Percentiles rank a stretch among this genome's conserved stretches.
Conservation (phyloP, 1,284 basidiomycete genomes). For the Ceratobasidium theobromae region DNA sequence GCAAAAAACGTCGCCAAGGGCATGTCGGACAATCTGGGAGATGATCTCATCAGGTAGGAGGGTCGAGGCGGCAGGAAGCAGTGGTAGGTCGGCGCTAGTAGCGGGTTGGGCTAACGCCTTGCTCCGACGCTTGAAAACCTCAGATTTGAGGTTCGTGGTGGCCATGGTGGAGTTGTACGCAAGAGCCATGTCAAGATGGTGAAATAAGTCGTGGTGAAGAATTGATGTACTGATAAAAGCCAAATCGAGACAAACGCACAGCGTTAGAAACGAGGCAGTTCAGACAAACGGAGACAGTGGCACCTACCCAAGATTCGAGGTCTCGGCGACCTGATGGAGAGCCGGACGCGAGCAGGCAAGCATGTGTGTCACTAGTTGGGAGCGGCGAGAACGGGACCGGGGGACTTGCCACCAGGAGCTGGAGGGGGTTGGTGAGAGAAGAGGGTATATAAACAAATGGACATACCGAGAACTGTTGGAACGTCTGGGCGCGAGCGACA, state of each 20-base stretch:
- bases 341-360: neutral
- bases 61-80: neutral
- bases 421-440: neutral
- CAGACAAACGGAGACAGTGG: neutral
- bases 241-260: neutral
- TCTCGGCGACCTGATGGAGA: neutral
- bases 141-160: neutral
- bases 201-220: neutral
- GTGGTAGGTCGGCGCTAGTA: neutral
- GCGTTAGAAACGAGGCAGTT: slow-evolving; percentile 12
- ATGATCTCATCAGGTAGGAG: slow-evolving; percentile 15
- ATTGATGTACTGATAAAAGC: slow-evolving; percentile 2
- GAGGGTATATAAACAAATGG: neutral
- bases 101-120: neutral
- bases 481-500: neutral
- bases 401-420: slow-evolving; percentile 16
- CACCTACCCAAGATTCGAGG: neutral
- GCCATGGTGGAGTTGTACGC: neutral
- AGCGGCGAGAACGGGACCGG: neutral
- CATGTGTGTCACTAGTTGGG: neutral
- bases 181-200: neutral
- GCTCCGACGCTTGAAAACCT: neutral
- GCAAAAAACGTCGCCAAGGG: neutral
- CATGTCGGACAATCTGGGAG: slow-evolving; percentile 3
- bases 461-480: slow-evolving; percentile 4